phyloP scores from a whole-genome alignment of 345 rosid species.

The Eucalyptus shirleyi region DNA sequence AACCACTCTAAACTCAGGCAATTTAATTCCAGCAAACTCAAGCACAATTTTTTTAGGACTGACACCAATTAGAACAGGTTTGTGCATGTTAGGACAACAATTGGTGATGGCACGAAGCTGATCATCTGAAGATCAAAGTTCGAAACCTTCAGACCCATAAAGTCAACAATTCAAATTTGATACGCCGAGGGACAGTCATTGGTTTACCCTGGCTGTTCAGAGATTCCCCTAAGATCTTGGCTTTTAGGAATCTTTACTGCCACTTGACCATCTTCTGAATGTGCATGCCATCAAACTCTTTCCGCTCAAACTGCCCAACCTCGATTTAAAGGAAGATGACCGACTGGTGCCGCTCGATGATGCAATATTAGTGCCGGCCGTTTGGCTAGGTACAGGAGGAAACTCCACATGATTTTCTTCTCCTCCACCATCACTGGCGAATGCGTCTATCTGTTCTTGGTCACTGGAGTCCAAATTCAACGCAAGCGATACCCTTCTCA shows the following conservation, averaged over 20 bases:
- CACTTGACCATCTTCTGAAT: constrained; percentile 47
- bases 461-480: constrained; percentile 55
- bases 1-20: neutral
- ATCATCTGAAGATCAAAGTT: neutral
- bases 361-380: constrained; percentile 9
- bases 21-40: neutral
- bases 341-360: constrained; percentile 28
- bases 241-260: constrained; percentile 25
- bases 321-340: constrained; percentile 48
- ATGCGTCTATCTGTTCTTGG: constrained; percentile 26
- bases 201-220: neutral
- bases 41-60: neutral
- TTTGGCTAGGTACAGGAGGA: constrained; percentile 15
- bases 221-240: neutral
- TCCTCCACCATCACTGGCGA: constrained; percentile 40
- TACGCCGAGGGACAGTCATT: neutral
- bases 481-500: constrained; percentile 21
- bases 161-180: neutral
- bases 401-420: constrained; percentile 38
- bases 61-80: neutral
- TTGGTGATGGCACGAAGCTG: neutral
- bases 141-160: neutral
- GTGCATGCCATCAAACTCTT: constrained; percentile 73
- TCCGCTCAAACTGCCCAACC: constrained; percentile 51
- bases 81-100: neutral